phyloP scores from a whole-genome alignment of 2,329 filamentous ascomycete genomes.

The Epichloe elymi region DNA sequence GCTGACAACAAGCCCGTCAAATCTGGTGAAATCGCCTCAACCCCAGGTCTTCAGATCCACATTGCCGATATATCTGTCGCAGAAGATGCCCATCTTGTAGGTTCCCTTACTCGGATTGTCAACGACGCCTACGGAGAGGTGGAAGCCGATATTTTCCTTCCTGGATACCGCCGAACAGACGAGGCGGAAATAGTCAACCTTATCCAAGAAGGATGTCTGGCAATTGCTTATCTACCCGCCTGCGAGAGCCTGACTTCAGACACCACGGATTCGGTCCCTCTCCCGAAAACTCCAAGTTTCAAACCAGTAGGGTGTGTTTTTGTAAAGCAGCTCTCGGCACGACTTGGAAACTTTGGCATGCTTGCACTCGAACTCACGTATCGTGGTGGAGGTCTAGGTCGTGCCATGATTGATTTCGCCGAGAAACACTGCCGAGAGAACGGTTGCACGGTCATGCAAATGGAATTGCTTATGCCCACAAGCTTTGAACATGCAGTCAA shows the following conservation, averaged over 20 bases:
- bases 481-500: slow-evolving; percentile 15
- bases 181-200: slow-evolving; percentile 10
- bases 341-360: slow-evolving; percentile 16
- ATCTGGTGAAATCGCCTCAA: not conserved
- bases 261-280: not conserved
- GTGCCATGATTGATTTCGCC: slow-evolving; percentile 14
- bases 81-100: slow-evolving; percentile 8
- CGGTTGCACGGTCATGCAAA: slow-evolving; percentile 16
- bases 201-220: slow-evolving; percentile 12
- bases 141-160: slow-evolving; percentile 15
- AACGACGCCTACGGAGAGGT: slow-evolving; percentile 15
- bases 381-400: slow-evolving; percentile 14
- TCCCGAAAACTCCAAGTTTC: not conserved
- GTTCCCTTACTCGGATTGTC: slow-evolving; percentile 12
- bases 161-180: slow-evolving; percentile 15
- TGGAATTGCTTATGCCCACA: slow-evolving; percentile 17
- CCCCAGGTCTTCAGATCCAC: slow-evolving; percentile 7
- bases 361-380: slow-evolving; percentile 13
- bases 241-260: not conserved
- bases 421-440: slow-evolving; percentile 14
- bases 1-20: not conserved
- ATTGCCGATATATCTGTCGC: slow-evolving; percentile 10
- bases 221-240: slow-evolving; percentile 10
- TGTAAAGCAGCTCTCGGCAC: slow-evolving; percentile 11
- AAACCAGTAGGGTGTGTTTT: slow-evolving; percentile 15